Evolutionary conservation across 2,329 filamentous ascomycete genomes (phyloP).

Genomic region (Tolypocladium amazonense): DNA sequence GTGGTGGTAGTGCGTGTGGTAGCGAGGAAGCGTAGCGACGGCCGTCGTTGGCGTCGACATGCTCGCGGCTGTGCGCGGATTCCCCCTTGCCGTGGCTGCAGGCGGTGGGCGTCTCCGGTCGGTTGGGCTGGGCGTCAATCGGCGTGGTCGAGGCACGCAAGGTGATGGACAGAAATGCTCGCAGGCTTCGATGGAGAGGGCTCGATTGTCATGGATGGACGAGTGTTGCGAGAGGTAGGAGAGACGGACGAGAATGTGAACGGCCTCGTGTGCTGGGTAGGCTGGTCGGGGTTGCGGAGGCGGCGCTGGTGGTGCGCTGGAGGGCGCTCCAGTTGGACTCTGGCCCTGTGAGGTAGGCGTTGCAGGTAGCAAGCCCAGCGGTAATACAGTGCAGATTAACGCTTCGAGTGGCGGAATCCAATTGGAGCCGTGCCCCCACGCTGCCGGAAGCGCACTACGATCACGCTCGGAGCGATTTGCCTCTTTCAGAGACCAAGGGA

Average conservation of each 20-base stretch:
- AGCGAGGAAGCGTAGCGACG: slow-evolving; percentile 60
- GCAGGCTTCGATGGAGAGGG: not conserved
- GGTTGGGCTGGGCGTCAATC: not conserved
- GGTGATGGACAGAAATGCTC: not conserved
- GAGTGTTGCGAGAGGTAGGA: not conserved
- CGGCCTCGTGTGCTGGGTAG: not conserved
- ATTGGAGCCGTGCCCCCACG: not conserved
- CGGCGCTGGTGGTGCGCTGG: not conserved
- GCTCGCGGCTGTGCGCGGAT: slow-evolving; percentile 3
- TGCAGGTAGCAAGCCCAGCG: not conserved
- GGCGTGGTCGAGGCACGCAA: not conserved
- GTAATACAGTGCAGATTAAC: not conserved
- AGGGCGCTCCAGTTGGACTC: not conserved
- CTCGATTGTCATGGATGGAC: not conserved
- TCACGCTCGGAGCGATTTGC: not conserved
- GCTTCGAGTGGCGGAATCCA: not conserved
- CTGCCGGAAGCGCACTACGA: not conserved
- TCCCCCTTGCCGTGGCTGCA: slow-evolving; percentile 2
- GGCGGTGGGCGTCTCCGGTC: not conserved
- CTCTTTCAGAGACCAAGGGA: not conserved
- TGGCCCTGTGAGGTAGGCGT: not conserved
- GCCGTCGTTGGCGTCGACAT: slow-evolving; percentile 80
- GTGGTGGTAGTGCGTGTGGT: slow-evolving; percentile 57
- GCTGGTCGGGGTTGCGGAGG: not conserved
- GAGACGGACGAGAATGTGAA: not conserved